Evolutionary conservation across 2,329 filamentous ascomycete genomes (phyloP), one percentile per base, ranked within the genome.

Genomic region (Aspergillus novofumigatus): DNA sequence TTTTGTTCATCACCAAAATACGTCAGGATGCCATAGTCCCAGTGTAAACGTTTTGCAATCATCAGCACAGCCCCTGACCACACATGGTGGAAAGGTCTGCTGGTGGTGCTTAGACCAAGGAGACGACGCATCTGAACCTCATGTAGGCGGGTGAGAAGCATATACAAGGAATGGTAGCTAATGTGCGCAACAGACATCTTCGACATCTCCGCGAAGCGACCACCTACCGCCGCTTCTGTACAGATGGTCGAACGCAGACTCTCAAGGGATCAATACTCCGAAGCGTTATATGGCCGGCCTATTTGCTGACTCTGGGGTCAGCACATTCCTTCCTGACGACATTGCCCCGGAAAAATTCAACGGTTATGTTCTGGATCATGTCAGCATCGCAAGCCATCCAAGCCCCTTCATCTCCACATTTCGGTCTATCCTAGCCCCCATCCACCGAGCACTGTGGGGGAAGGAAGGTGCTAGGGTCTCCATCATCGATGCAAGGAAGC

Each of bases 321-420:
- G 10, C 21, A 26, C 48, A 2, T 63, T 67, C 10, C 38, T 52
- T 0, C 64, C 64, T 0, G 49, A 61, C 2, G 47, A 68, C 3
- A 32, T 66, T 17, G n/a, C 59, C 0, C 23, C 52, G 0, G 41
- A 59, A 0, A 52, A 68, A 2, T 70, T 74, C 14, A 48, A 67
- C 0, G 6, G 55, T 0, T 57, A 64, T 14, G 61, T 72, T 7
- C 47, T 51, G 1, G 62, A 52, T 0, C 73, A 76, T 56, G 63
- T 72, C 0, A 62, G 59, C 0, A 67, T 60, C 20, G 23, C 59
- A 2, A 38, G 60, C 0, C 38, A 63, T 1, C 49, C 54, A 0
- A 68, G 70, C 0, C 73, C 74, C 0, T 74, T 76, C 10, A 73
- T 77, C 4, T 76, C 74, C 0, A 66, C 68, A 0, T 72, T 61